Percentiles rank a stretch among this genome's conserved stretches.
phyloP scores from a whole-genome alignment of 1,139 yeast genomes.

The Oligophagozyma castellii region DNA sequence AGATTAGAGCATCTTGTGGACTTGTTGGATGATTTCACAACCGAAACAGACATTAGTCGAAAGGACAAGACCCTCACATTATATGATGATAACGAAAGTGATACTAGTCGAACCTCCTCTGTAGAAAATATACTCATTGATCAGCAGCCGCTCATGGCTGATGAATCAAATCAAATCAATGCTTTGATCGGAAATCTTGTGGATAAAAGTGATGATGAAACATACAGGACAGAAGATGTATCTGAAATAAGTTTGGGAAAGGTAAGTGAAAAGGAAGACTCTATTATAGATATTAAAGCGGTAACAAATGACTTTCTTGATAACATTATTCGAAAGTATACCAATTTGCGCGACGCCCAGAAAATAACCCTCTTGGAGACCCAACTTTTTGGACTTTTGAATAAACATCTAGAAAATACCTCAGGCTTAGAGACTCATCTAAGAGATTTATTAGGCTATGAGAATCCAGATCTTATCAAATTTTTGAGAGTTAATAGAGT shows the following conservation, averaged over 20 bases:
- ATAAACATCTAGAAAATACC: constrained; percentile 14
- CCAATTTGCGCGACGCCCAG: not conserved
- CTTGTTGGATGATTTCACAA: constrained; percentile 37
- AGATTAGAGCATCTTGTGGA: constrained; percentile 41
- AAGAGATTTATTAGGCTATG: constrained; percentile 37
- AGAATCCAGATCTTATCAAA: constrained; percentile 36
- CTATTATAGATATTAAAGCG: not conserved
- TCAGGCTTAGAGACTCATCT: constrained; percentile 39
- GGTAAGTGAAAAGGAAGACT: too few relatives aligned
- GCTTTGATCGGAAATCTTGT: too few relatives aligned
- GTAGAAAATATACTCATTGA: too few relatives aligned
- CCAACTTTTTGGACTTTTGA: not conserved
- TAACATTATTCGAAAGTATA: not conserved
- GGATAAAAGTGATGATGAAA: too few relatives aligned
- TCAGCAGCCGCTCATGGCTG: too few relatives aligned
- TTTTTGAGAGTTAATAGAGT: constrained; percentile 39
- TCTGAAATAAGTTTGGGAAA: too few relatives aligned
- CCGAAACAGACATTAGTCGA: constrained; percentile 31
- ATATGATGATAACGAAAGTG: too few relatives aligned
- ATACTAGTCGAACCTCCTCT: too few relatives aligned
- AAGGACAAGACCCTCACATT: too few relatives aligned
- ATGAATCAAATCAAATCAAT: too few relatives aligned
- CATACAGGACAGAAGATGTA: too few relatives aligned
- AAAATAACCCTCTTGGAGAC: not conserved
- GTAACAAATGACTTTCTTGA: not conserved